Evolutionary conservation across 2,329 filamentous ascomycete genomes (phyloP).

Genomic region (Cladosporium colombiae): DNA sequence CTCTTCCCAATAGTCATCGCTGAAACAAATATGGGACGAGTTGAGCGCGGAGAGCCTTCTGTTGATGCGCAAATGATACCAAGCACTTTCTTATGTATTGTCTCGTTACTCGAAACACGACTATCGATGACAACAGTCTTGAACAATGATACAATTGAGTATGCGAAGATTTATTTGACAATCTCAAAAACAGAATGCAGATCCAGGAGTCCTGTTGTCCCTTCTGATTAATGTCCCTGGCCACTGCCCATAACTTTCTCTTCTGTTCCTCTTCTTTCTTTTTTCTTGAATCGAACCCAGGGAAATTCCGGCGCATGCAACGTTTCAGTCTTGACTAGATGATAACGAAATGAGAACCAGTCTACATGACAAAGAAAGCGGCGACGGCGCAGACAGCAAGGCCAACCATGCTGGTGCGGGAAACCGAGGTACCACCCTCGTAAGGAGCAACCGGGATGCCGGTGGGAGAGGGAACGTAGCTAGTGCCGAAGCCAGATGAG

Average conservation of each 20-base stretch:
- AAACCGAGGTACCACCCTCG: constrained; percentile 28
- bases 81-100: background rate
- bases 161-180: background rate
- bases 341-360: background rate
- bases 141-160: background rate
- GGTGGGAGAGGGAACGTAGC: constrained; percentile 22
- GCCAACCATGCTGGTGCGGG: constrained; percentile 24
- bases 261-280: background rate
- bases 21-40: too few relatives aligned
- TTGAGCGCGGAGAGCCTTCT: too few relatives aligned
- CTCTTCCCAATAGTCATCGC: background rate
- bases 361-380: constrained; percentile 28
- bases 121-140: background rate
- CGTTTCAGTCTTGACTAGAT: background rate
- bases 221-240: background rate
- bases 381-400: constrained; percentile 27
- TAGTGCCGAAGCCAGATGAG: constrained; percentile 25
- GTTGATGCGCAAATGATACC: background rate
- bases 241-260: background rate
- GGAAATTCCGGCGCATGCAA: background rate
- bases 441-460: constrained; percentile 26
- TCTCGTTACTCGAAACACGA: background rate
- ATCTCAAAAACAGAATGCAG: background rate
- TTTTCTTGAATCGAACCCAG: background rate
- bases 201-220: constrained; percentile 8